Evolutionary conservation across 2,329 filamentous ascomycete genomes (phyloP), one percentile per base, ranked within the genome.

Genomic region (Paradendryphiella salina): DNA sequence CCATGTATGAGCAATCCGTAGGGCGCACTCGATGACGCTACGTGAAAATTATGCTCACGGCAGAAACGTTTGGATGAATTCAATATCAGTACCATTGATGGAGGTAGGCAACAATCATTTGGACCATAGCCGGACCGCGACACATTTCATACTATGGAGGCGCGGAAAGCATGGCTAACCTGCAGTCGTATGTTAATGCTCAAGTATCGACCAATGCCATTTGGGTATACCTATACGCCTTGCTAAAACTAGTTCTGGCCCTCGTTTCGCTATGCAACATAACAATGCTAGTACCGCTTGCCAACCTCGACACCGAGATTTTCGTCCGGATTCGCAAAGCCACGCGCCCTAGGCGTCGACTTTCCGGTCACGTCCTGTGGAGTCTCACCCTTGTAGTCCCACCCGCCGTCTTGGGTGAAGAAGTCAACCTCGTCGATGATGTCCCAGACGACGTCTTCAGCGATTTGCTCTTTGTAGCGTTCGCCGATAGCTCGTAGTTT

Each of bases 351-450:
- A 11, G 70, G 71, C n/a, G 70, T 70, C 3, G 70, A 64, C 41
- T 69, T 71, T 26, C 67, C 67, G 6, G 62, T 64, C 32, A 67
- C 62, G 33, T 70, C 60, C 48, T 69, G 64, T 6, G 62, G 59
- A 26, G 64, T 49, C 36, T 71, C 72, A n/a, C 70, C 71, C 47
- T 65, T 69, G 60, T 73, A 74, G 37, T 70, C 65, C 64, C 72
- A 77, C 5, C 76, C 78, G 5, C 77, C 78, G 57, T 90, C 89
- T 67, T 89, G 84, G 72, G 86, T 80, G 86, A 85, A 95, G 75
- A 89, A 94, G 76, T 96, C 91, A 40, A 96, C 89, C 75, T 99
- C 94, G 67, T 99, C 94, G 26, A 97, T 81, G 45, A 99, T 82
- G 72, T 99, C 94, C 71, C 91, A 96, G 23, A 96, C 82, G 18